Evolutionary conservation across 192 early-diverging fungal genomes (phyloP), one percentile per base, ranked within the genome.

Genomic region (Gryganskiella cystojenkinii): DNA sequence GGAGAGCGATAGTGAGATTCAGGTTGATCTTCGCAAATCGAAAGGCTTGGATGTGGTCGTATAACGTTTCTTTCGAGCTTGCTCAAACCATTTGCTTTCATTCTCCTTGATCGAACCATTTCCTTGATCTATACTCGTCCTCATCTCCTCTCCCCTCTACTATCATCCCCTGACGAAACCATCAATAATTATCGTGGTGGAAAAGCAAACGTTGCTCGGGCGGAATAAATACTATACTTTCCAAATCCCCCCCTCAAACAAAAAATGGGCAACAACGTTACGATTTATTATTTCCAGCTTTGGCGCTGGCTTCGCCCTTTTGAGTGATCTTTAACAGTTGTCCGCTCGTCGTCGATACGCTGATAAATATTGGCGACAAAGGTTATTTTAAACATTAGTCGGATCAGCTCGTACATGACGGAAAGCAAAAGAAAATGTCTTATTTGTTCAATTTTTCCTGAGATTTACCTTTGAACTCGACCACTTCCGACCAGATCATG

Each of bases 401-500:
- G n/a, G n/a, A n/a, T n/a, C n/a, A n/a, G n/a, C n/a, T n/a, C n/a
- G n/a, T n/a, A n/a, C n/a, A n/a, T n/a, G n/a, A n/a, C n/a, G n/a
- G n/a, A n/a, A n/a, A n/a, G n/a, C n/a, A n/a, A 71, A 44, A 58
- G 25, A 33, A 5, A 50, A 27, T 20, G n/a, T 37, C 0, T 15
- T 24, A n/a, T 45, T 49, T n/a, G 22, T 30, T 56, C n/a, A 11
- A 17, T 20, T 5, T 11, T 22, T 1, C 20, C 35, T 2, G 2
- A 4, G 3, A 35, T 14, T 57, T 71, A 85, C 84, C 74, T 80
- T 57, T 81, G 75, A n/a, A 80, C 84, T 14, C 84, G 70, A 13
- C 84, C 84, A 73, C 82, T 85, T 14, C 84, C 84, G 10, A 85
- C 56, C 40, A 85, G 42, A 55, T 85, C 84, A 57, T 85, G 84